These are phyloP conservation scores for Otatea glauca DNA, from an alignment of 176 grass and related monocot species.

Conservation along the genomic window DNA sequence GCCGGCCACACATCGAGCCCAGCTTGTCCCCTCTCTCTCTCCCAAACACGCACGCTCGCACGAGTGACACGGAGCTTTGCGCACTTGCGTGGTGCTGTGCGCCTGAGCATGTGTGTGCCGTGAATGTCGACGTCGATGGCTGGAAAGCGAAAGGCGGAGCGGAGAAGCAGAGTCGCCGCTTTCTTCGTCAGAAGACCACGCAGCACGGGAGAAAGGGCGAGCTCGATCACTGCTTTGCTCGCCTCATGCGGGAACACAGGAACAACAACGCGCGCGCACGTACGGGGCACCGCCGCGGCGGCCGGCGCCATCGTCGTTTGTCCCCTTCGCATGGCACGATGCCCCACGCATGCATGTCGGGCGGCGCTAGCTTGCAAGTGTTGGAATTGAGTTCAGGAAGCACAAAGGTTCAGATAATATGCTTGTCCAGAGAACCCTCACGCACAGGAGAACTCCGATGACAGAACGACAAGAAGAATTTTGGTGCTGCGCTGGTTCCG, in stretches of 20 bases:
- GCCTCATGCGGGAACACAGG: not conserved
- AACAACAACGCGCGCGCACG: no score
- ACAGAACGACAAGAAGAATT: no score
- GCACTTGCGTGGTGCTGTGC: not conserved
- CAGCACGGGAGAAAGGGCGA: not conserved
- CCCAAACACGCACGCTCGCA: not conserved
- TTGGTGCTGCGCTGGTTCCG: no score
- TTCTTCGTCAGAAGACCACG: not conserved
- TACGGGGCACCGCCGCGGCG: not conserved
- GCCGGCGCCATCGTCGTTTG: not conserved
- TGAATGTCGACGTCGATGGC: slow-evolving; percentile 12
- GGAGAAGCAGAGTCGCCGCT: not conserved
- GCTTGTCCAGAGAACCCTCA: no score
- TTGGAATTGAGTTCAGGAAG: no score
- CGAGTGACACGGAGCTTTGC: not conserved
- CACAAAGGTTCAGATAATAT: no score
- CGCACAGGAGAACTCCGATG: no score
- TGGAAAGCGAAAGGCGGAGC: not conserved
- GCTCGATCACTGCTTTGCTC: not conserved
- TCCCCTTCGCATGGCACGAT: not conserved
- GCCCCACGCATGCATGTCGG: not conserved
- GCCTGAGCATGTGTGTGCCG: not conserved
- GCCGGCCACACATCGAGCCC: not conserved
- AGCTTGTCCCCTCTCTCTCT: not conserved
- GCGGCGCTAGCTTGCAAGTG: no score